Conservation (phyloP, 2,329 filamentous ascomycete genomes). For the Monosporascus sp. region DNA sequence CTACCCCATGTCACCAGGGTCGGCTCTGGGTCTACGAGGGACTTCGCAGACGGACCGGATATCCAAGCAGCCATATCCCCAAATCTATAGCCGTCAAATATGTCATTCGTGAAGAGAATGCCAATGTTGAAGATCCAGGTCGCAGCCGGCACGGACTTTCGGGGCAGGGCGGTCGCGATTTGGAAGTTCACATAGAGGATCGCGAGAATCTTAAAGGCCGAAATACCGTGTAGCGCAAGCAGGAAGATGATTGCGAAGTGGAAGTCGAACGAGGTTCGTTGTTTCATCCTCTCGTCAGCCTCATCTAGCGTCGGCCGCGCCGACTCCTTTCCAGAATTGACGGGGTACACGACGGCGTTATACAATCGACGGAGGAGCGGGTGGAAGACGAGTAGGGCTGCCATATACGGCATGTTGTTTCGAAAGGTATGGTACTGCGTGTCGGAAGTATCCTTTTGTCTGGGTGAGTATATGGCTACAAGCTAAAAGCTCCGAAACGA, state of each 20-base stretch:
- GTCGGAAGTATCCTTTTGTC: slow-evolving; percentile 77
- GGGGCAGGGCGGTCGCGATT: slow-evolving; percentile 68
- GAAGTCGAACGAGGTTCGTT: slow-evolving; percentile 77
- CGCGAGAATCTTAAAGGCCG: slow-evolving; percentile 71
- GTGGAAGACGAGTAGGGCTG: slow-evolving; percentile 69
- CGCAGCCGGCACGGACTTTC: slow-evolving; percentile 62
- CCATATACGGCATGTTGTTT: slow-evolving; percentile 77
- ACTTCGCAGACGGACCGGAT: slow-evolving; percentile 26
- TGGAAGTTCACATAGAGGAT: slow-evolving; percentile 82
- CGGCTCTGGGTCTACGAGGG: slow-evolving; percentile 35
- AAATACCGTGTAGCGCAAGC: slow-evolving; percentile 76
- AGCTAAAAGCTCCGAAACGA: slow-evolving; percentile 1
- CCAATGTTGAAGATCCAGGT: slow-evolving; percentile 91
- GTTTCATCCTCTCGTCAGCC: slow-evolving; percentile 56
- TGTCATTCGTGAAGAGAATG: slow-evolving; percentile 84
- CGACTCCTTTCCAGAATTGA: slow-evolving; percentile 21
- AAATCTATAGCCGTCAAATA: slow-evolving; percentile 72
- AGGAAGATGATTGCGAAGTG: slow-evolving; percentile 78
- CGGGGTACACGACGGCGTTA: slow-evolving; percentile 48
- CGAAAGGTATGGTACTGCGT: slow-evolving; percentile 82
- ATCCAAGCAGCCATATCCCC: slow-evolving; percentile 55
- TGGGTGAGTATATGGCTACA: slow-evolving; percentile 2
- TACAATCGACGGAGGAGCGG: slow-evolving; percentile 72
- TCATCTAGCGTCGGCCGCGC: slow-evolving; percentile 31
- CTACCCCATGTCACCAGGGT: slow-evolving; percentile 56